Evolutionary conservation across 495 filamentous ascomycete genomes (phyloP).

Genomic region (Pyrenula massariospora): DNA sequence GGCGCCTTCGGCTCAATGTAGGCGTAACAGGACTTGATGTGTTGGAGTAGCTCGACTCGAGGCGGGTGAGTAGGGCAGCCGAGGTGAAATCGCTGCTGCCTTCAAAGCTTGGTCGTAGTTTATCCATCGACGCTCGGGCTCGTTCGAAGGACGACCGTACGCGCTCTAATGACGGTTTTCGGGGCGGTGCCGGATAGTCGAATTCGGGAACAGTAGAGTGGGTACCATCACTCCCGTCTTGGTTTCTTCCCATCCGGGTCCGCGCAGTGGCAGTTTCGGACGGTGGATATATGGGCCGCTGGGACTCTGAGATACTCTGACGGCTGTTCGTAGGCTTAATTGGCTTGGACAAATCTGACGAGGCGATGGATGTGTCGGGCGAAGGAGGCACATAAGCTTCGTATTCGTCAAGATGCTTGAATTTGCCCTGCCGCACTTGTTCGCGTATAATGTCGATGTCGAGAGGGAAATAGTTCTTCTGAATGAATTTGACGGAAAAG

Average conservation of each 20-base stretch:
- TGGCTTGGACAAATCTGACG: constrained; percentile 55
- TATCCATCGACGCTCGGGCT: constrained; percentile 55
- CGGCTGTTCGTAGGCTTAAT: constrained; percentile 44
- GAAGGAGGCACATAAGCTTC: constrained; percentile 30
- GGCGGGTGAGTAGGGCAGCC: constrained; percentile 66
- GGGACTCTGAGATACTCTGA: constrained; percentile 62
- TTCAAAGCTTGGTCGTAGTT: constrained; percentile 69
- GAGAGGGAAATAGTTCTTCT: constrained; percentile 85
- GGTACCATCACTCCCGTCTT: constrained; percentile 88
- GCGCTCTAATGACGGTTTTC: constrained; percentile 57
- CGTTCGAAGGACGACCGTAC: constrained; percentile 42
- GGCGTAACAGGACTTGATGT: constrained; percentile 9
- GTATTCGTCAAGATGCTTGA: constrained; percentile 51
- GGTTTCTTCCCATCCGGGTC: constrained; percentile 71
- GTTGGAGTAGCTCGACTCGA: constrained; percentile 61
- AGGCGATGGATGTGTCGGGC: constrained; percentile 37
- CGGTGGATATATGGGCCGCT: constrained; percentile 82
- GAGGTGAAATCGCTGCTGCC: constrained; percentile 81
- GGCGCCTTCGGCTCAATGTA: neutral
- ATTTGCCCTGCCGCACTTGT: constrained; percentile 71
- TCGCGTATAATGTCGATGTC: constrained; percentile 97
- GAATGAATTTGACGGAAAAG: constrained; percentile 70
- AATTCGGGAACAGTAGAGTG: constrained; percentile 52
- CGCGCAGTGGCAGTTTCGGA: constrained; percentile 65
- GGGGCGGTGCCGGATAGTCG: constrained; percentile 12